Base-by-base conservation (phyloP, 139 green algal species). In the Tetradesmus lagerheimii region DNA sequence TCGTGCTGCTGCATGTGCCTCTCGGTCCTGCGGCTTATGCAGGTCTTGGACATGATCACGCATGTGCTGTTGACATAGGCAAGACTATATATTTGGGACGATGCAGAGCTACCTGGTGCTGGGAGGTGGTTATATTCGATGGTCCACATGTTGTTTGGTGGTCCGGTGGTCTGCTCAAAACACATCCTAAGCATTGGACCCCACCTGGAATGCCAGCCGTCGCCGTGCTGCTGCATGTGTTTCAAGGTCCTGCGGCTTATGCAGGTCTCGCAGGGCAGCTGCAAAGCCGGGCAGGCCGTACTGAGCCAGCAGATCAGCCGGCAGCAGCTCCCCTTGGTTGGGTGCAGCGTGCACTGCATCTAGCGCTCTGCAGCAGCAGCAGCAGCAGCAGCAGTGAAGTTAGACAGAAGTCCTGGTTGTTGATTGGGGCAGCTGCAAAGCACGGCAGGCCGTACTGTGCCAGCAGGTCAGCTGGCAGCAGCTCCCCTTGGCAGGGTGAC, bases 181-280 rank as follows among this genome's bases (percentile, higher is more conserved):
- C n/a, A n/a, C n/a, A n/a, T n/a, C n/a, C n/a, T n/a, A n/a, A n/a
- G n/a, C n/a, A n/a, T n/a, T n/a, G n/a, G n/a, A n/a, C n/a, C n/a
- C n/a, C n/a, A n/a, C n/a, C n/a, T 91, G 94, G 88, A 98, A 98
- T 38, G 96, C 96, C 41, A 98, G 88, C 6, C 94, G 86, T 57
- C 84, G 86, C 29, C 95, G 90, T 1, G 90, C 92, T 1, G 16
- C 47, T 27, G 91, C 94, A 38, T 93, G 67, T 18, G 90, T 43
- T 15, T 85, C 88, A 50, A 88, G 31, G 34, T 66, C 85, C 12
- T 9, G 1, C 20, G 96, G 96, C 14, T 37, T 25, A 88, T 98
- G 96, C 45, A 98, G 90, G 4, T 34, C 74, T n/a, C 35, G 57
- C 87, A 96, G 62, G 5, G 95, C 95, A 78, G 92, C 64, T 31